Percentiles rank a stretch among this genome's conserved stretches.
Conservation (phyloP, 306 rosid genomes). For the Abrus pulchellus region DNA sequence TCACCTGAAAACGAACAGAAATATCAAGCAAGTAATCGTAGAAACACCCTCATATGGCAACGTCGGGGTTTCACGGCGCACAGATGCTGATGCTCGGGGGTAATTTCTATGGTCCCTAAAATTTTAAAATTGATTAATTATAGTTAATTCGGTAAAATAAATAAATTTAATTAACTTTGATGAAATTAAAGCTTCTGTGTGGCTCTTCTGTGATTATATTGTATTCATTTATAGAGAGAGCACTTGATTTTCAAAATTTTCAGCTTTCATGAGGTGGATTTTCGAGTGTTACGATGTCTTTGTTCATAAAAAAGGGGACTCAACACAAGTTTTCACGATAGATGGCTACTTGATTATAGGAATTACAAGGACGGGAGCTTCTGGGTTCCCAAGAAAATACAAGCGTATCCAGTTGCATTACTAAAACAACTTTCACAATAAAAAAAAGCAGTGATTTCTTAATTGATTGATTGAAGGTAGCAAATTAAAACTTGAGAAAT, state of each 20-base stretch:
- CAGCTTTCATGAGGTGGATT: conserved; percentile 10
- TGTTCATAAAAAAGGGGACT: conserved; percentile 28
- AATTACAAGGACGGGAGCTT: conserved; percentile 56
- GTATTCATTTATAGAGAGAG: neutral
- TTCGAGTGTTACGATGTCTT: conserved; percentile 37
- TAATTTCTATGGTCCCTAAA: too few relatives aligned
- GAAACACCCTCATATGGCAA: too few relatives aligned
- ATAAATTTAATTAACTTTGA: neutral
- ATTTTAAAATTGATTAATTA: neutral
- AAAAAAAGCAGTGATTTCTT: conserved; percentile 29
- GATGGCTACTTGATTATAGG: conserved; percentile 44
- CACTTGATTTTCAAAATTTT: neutral
- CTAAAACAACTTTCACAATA: conserved; percentile 28
- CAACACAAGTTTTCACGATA: conserved; percentile 36
- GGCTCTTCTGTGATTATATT: neutral
- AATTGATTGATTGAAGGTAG: conserved; percentile 23
- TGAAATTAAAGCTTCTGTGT: neutral
- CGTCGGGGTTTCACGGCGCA: too few relatives aligned
- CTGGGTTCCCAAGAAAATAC: too few relatives aligned
- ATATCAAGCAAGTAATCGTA: too few relatives aligned
- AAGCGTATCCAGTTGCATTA: conserved; percentile 48
- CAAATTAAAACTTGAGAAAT: conserved; percentile 35
- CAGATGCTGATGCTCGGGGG: too few relatives aligned
- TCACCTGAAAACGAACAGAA: too few relatives aligned
- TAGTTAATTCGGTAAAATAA: neutral